phyloP scores from a whole-genome alignment of 2,329 filamentous ascomycete genomes.

The Pseudopyricularia javanii region DNA sequence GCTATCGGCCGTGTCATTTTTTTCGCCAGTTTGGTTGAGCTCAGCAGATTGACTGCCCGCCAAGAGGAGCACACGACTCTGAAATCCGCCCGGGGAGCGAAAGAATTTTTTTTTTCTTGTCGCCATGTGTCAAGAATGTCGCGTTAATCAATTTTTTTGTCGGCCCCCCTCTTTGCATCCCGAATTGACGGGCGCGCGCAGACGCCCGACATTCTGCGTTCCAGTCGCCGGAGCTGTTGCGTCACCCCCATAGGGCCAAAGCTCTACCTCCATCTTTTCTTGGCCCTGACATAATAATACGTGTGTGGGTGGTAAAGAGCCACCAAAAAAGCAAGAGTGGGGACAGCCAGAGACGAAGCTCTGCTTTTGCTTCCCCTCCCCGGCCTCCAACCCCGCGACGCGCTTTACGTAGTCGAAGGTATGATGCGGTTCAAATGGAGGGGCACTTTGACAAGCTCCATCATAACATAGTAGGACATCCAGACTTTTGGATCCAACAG shows the following conservation, averaged over 20 bases:
- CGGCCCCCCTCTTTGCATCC: neutral
- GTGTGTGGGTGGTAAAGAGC: no score
- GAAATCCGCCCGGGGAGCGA: no score
- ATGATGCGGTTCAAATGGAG: neutral
- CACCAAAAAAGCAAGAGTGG: no score
- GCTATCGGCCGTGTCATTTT: neutral
- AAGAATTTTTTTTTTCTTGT: no score
- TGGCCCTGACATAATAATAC: neutral
- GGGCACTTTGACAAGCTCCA: neutral
- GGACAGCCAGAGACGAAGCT: no score
- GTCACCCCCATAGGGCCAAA: neutral
- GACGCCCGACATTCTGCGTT: neutral
- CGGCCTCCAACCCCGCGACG: neutral
- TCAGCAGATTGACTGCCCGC: neutral
- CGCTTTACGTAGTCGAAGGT: neutral
- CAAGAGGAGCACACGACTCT: neutral
- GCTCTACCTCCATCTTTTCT: neutral
- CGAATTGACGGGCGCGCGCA: neutral
- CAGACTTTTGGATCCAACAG: neutral
- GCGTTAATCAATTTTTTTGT: no score
- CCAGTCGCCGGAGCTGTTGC: neutral
- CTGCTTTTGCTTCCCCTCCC: neutral
- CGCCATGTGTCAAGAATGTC: no score
- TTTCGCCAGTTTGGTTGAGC: neutral
- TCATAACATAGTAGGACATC: neutral